Base-by-base conservation (phyloP, 1,284 basidiomycete genomes). In the Apiotrichum akiyoshidainum region DNA sequence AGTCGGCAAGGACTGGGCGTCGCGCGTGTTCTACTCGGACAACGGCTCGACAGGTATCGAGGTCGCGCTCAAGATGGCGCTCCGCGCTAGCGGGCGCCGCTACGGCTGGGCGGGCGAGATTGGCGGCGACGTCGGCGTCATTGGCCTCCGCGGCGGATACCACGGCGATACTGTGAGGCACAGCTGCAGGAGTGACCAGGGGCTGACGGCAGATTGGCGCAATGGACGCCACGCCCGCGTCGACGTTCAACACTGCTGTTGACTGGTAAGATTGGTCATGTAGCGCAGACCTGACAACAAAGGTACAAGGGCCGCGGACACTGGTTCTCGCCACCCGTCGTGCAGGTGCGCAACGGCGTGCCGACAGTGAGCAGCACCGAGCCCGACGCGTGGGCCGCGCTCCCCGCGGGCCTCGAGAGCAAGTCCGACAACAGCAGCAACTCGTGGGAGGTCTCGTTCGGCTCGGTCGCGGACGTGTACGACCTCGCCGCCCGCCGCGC, bases 41-140 rank as follows among this genome's bases (percentile, higher is more conserved):
- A 89, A 99, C 68, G 95, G 95, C 12, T 90, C 89, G 35, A 98
- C 95, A 0, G 95, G 87, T 11, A 94, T 97, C 85, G 94, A 99
- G 76, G 88, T 96, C 17, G 95, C 90, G 5, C 79, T 99, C 60
- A 99, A 99, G 79, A 98, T 98, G 93, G 95, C 90, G 0, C 76
- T 95, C 44, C 83, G 91, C n/a, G 85, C 87, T 3, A 88, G 82
- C 64, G 81, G 85, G 5, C 73, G 80, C 40, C 80, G 85, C 16
- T 78, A 84, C 55, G 70, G 74, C 11, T 73, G 79, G 67, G 57
- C 68, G 17, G 71, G 73, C 2, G 74, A 70, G 41, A 59, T 74
- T 40, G 69, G 72, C 19, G 64, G 66, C 62, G 80, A 84, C 39
- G 80, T 95, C 16, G 90, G 90, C 17, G 84, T 99, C 0, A 76